Evolutionary conservation across 345 rosid genomes (phyloP), one percentile per base, ranked within the genome.

Genomic region (Eucalyptus cladocalyx): DNA sequence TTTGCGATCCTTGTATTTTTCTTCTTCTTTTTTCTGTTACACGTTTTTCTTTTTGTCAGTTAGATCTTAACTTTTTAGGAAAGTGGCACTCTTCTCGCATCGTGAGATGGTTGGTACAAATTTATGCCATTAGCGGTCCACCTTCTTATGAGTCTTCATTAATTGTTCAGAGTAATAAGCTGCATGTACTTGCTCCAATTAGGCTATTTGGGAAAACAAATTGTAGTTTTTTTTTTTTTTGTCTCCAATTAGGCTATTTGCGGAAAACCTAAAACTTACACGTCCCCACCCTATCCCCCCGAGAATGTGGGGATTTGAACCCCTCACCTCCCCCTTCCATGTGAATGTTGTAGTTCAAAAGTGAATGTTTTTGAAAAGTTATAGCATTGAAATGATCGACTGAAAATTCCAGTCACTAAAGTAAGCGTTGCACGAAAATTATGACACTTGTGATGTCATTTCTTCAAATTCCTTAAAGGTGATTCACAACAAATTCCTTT

Each of bases 391-490:
- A 60, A 60, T 11, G 15, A 2, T 11, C 1, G 9, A 60, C 0
- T 60, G 69, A 60, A 11, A 28, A 60, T 12, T 28, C 13, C 7
- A 28, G 1, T 3, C 32, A 28, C 17, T 12, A 60, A 60, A 60
- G 3, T 60, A 0, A 60, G n/a, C 2, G 2, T 6, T 30, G 0
- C 4, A 12, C 0, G 7, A 28, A 60, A 28, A 2, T 28, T 60
- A 60, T 60, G 1, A 13, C 8, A 12, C 17, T 60, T 28, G 2
- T 60, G 17, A 16, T 13, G 1, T 60, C 4, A 58, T 56, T 56
- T 23, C 24, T 4, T 4, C 30, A 23, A 9, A 56, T 23, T 56
- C 62, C 24, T 56, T 4, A 56, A 56, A 24, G 28, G 62, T 9
- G 49, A 56, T 23, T 21, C 5, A 8, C 3, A 2, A 5, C 4